Conservation (phyloP, 179 eudicot genomes). For the Sideroxylon spinosum region DNA sequence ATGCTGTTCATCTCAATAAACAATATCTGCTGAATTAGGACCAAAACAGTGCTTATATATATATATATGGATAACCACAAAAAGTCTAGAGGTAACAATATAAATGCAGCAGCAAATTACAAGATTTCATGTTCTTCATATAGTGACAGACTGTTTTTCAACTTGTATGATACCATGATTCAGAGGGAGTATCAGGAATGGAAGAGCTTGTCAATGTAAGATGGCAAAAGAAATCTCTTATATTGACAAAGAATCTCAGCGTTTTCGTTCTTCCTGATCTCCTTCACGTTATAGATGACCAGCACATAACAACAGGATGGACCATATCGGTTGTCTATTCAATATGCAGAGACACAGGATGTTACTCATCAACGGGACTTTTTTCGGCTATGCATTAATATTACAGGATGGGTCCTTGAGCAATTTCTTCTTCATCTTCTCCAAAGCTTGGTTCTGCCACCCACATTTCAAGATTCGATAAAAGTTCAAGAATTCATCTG, state of each 20-base stretch:
- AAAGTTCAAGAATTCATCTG: not conserved
- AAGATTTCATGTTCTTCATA: constrained; percentile 3
- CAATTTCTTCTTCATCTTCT: constrained; percentile 12
- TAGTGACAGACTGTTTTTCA: not conserved
- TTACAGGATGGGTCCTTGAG: not conserved
- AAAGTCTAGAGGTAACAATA: not conserved
- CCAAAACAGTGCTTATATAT: not conserved
- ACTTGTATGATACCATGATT: not conserved
- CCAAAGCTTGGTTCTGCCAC: not conserved
- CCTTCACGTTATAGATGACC: not conserved
- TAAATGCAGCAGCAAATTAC: not conserved
- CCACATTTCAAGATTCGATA: not conserved
- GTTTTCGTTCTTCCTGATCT: not conserved
- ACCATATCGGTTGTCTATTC: not conserved
- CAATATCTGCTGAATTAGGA: not conserved
- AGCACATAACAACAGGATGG: not conserved
- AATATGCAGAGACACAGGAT: not conserved
- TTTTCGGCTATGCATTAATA: constrained; percentile 14
- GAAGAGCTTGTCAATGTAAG: not conserved
- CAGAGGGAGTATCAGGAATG: not conserved
- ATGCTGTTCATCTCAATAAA: no score
- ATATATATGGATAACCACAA: not conserved
- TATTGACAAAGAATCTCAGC: not conserved
- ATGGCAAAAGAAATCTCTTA: not conserved
- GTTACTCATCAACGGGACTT: not conserved